Evolutionary conservation across 768 basidiomycete genomes (phyloP).

Genomic region (Russula dissimulans): DNA sequence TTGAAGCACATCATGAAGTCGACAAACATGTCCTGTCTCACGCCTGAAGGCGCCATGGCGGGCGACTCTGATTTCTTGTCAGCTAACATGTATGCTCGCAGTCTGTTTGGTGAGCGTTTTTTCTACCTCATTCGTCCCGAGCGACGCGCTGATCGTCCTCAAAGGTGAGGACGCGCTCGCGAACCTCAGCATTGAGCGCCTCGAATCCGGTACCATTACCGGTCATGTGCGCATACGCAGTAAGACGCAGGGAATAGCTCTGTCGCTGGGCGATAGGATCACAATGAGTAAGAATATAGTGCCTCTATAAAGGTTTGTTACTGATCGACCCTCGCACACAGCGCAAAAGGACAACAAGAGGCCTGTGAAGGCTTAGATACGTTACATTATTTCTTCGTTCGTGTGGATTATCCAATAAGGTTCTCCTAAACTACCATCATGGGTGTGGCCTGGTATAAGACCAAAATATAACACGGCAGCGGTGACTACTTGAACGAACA

Average conservation of each 20-base stretch:
- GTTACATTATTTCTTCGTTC: slow-evolving; percentile 8
- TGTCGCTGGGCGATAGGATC: slow-evolving; percentile 87
- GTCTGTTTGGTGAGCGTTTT: slow-evolving; percentile 71
- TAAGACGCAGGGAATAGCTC: slow-evolving; percentile 95
- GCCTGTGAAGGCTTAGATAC: slow-evolving; percentile 14
- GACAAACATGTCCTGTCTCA: slow-evolving; percentile 96
- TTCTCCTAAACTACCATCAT: slow-evolving; percentile 1
- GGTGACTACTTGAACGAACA: background rate
- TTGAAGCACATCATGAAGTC: slow-evolving; percentile 91
- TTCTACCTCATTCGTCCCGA: background rate
- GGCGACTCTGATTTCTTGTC: slow-evolving; percentile 97
- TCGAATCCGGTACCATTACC: slow-evolving; percentile 69
- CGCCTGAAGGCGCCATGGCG: slow-evolving; percentile 76
- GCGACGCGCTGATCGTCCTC: background rate
- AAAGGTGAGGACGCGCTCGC: slow-evolving; percentile 92
- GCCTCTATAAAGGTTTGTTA: background rate
- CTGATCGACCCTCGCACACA: background rate
- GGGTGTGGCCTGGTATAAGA: background rate
- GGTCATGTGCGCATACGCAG: slow-evolving; percentile 95
- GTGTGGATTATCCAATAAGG: slow-evolving; percentile 7
- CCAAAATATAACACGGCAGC: background rate
- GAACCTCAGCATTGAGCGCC: slow-evolving; percentile 86
- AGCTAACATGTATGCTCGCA: slow-evolving; percentile 93
- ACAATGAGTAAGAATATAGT: slow-evolving; percentile 41
- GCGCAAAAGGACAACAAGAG: slow-evolving; percentile 18